Conservation (phyloP, 106 monocot genomes). For the Allium sativum region DNA sequence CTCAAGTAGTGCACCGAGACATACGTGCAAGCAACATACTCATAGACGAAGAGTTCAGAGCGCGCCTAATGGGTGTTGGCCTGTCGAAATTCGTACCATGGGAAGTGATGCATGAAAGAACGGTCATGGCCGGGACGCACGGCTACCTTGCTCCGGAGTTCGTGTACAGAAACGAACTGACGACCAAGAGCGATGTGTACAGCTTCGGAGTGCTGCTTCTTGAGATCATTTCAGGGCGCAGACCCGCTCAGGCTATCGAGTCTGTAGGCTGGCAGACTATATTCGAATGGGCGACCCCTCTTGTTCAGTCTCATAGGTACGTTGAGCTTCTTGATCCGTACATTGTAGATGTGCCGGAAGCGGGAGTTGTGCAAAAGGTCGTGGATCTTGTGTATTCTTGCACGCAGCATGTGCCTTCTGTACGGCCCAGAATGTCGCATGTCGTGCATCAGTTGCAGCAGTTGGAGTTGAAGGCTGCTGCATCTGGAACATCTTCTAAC, state of each 20-base stretch:
- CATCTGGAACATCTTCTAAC: conserved; percentile 7
- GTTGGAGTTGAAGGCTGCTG: conserved; percentile 35
- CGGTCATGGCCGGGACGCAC: conserved; percentile 67
- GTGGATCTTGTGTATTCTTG: conserved; percentile 90
- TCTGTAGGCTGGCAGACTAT: conserved; percentile 85
- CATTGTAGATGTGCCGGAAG: conserved; percentile 63
- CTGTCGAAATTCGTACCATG: conserved; percentile 87
- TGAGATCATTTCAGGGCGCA: conserved; percentile 77
- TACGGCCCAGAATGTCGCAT: conserved; percentile 95
- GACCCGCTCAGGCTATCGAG: conserved; percentile 62
- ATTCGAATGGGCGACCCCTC: conserved; percentile 95
- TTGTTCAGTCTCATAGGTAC: conserved; percentile 83
- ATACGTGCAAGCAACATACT: conserved; percentile 93
- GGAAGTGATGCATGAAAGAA: conserved; percentile 93
- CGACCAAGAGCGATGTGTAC: conserved; percentile 95
- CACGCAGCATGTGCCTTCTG: conserved; percentile 95
- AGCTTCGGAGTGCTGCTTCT: conserved; percentile 90
- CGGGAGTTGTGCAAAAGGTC: conserved; percentile 70
- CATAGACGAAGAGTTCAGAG: conserved; percentile 80
- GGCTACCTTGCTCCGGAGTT: conserved; percentile 98
- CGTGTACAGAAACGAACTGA: conserved; percentile 87
- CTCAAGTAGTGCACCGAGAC: conserved; percentile 92
- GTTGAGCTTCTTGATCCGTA: conserved; percentile 73
- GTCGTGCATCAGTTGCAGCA: conserved; percentile 96
- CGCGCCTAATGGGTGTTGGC: conserved; percentile 86